Conservation (phyloP, 2,329 filamentous ascomycete species). For the Hyphodiscus sp. region DNA sequence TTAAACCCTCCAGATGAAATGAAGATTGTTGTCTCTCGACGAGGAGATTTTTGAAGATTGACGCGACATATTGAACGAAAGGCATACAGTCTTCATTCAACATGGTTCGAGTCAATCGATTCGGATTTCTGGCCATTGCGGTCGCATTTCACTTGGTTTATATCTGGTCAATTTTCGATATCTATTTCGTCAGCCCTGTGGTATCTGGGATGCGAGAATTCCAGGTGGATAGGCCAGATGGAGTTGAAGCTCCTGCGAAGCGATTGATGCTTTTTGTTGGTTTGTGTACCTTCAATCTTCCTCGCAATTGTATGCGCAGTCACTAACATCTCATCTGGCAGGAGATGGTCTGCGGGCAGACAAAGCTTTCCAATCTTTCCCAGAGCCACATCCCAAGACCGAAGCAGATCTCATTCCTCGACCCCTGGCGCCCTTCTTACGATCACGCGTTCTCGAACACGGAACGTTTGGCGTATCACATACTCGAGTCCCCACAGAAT, state of each 20-base stretch:
- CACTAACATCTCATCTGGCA: constrained; percentile 28
- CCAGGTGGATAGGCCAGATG: constrained; percentile 54
- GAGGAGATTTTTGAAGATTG: background rate
- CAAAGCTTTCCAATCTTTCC: constrained; percentile 92
- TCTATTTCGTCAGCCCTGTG: constrained; percentile 97
- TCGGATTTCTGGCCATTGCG: constrained; percentile 81
- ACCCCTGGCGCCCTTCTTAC: constrained; percentile 83
- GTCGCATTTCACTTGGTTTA: constrained; percentile 91
- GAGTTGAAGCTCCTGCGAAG: constrained; percentile 70
- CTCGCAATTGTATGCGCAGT: background rate
- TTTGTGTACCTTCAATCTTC: constrained; percentile 27
- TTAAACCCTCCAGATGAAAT: constrained; percentile 14
- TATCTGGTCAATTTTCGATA: constrained; percentile 93
- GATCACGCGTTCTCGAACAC: constrained; percentile 78
- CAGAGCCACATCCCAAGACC: constrained; percentile 70
- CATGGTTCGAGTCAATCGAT: constrained; percentile 57
- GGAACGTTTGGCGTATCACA: constrained; percentile 97
- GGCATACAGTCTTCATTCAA: background rate
- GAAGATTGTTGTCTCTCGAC: background rate
- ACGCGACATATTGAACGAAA: background rate
- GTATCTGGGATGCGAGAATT: constrained; percentile 91
- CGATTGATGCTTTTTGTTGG: constrained; percentile 91
- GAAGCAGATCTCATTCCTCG: constrained; percentile 63
- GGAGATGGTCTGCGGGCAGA: constrained; percentile 92
- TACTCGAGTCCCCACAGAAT: constrained; percentile 94